Evolutionary conservation across 306 rosid species (phyloP), one percentile per base, ranked within the genome.

Genomic region (Glycine soja): DNA sequence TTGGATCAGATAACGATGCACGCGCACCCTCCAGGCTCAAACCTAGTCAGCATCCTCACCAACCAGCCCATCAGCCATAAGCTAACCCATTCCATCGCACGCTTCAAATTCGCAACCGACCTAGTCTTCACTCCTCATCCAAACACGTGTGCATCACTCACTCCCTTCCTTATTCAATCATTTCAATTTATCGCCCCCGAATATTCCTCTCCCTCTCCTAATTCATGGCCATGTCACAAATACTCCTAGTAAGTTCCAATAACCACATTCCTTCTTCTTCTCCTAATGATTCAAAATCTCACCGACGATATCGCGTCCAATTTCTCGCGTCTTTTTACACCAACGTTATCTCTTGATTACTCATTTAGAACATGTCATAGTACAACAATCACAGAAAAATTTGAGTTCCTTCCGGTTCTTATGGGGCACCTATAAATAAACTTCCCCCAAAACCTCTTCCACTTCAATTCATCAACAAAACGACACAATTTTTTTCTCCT

Each of bases 401-500:
- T 45, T 6, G 19, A 24, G 12, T 14, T 19, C 45, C 80, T 90
- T 24, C 30, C 94, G 87, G 11, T 15, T 3, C 6, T 6, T 67
- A 10, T 76, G 67, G 88, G 88, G 72, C 95, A 80, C 81, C 91
- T 89, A 90, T 90, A 89, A 83, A 88, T 80, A 1, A 46, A 40
- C 68, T 50, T 6, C 38, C 61, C 6, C 19, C 15, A 18, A 36
- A 69, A 50, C 75, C 59, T 53, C 65, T 40, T 19, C 81, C 57
- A 50, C 82, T 54, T 36, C 45, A 66, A 19, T 58, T 48, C 64
- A 42, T 40, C 53, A 6, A 58, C 46, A 8, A 58, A 10, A 69
- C 63, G 10, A 48, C 11, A 40, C 16, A 48, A 32, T 15, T 15
- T 40, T 3, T 1, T 3, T 7, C 5, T 52, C 13, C 45, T 52